Base-by-base conservation (phyloP, 1,139 yeast species). In the Suhomyces bribrorum region DNA sequence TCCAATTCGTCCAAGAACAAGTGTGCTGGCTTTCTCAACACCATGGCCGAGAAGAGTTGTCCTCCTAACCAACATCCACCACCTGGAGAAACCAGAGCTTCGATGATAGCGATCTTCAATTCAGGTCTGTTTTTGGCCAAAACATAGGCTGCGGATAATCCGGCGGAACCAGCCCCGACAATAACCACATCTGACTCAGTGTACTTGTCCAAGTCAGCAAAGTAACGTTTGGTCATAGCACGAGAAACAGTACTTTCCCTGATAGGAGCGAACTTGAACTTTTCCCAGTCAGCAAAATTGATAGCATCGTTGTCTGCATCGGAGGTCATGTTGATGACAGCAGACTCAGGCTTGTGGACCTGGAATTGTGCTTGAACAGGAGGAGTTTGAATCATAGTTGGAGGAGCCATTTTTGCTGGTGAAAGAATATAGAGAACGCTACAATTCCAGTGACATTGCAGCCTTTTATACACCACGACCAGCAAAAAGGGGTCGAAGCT, bases 1-100 rank as follows among this genome's bases (percentile, higher is more conserved):
- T 75, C 82, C 44, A 84, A 62, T 43, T 82, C 87, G 34, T 79
- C 73, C 58, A 84, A 72, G 64, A 84, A 83, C 48, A 73, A 57
- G 44, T 84, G 79, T 17, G 89, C 87, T 11, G 92, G 92, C 62
- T 84, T 84, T 62, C 90, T 75, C 71, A 83, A 70, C 34, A 84
- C 81, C 90, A 83, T 83, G 29, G 90, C 89, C 24, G 84, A 77
- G 61, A 84, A 83, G 48, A 84, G 69, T 61, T 82, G 88, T n/a
- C 90, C 92, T 40, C 88, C 88, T 36, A 84, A 67, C 83, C 86
- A 83, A 46, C 86, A 81, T 17, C 92, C 92, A 47, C 92, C 92
- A 46, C 92, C 92, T 43, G 86, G 85, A 18, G 86, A 75, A 18
- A 84, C 88, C 47, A 77, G 75, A 28, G 88, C 83, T 63, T 84